phyloP scores from a whole-genome alignment of 179 eudicot species.

The Spinacia oleracea region DNA sequence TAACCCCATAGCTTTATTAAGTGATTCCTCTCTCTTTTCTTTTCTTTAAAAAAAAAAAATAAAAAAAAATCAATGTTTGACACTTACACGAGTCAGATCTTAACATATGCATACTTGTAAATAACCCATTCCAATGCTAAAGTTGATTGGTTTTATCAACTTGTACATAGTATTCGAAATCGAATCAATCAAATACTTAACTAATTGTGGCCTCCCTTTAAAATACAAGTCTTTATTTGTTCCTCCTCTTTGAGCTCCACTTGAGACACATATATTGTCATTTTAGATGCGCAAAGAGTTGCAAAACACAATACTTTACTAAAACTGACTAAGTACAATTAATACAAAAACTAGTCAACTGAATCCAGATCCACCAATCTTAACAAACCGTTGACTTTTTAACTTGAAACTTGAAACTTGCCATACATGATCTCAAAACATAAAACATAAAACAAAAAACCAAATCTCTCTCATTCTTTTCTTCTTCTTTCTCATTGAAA shows the following conservation, averaged over 20 bases:
- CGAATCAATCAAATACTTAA: too few relatives aligned
- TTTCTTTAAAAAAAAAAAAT: too few relatives aligned
- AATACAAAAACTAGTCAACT: constrained; percentile 18
- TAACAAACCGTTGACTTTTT: constrained; percentile 24
- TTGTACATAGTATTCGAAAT: too few relatives aligned
- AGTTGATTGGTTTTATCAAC: too few relatives aligned
- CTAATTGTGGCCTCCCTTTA: neutral
- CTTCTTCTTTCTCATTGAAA: neutral
- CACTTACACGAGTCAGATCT: too few relatives aligned
- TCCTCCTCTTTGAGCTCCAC: neutral
- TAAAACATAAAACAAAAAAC: too few relatives aligned
- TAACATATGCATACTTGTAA: too few relatives aligned
- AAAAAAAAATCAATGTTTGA: too few relatives aligned
- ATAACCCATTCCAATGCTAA: too few relatives aligned
- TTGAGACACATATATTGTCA: neutral
- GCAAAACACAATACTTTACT: neutral
- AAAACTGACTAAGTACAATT: neutral
- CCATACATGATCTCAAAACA: constrained; percentile 3
- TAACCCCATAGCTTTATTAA: too few relatives aligned
- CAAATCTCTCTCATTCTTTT: neutral
- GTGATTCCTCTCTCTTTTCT: too few relatives aligned
- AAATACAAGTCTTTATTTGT: neutral
- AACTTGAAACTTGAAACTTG: neutral
- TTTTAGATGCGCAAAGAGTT: constrained; percentile 1
- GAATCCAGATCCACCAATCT: constrained; percentile 29